Base-by-base conservation (phyloP, 805 yeast genomes). In the Ogataea dorogensis region DNA sequence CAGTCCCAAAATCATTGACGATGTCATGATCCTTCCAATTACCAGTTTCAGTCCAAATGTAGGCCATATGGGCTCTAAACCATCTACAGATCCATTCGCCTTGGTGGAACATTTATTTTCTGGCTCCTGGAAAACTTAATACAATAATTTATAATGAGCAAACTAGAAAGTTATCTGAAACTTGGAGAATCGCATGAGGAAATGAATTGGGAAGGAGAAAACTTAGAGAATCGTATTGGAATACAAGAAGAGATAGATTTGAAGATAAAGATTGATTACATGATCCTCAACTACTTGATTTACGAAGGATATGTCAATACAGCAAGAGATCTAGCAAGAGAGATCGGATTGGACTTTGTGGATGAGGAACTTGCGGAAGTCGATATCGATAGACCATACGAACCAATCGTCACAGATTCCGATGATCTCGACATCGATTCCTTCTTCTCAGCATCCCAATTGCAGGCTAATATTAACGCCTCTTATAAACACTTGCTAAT, bases 281-380 rank as follows among this genome's bases (percentile, higher is more conserved):
- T 86, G 39, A 70, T 87, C 9, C 67, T 86, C 55, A 80, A 84
- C 62, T 86, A 83, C 58, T 72, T 87, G 43, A 75, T 87, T 10
- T 75, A 77, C 33, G 89, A 86, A 61, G 94, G 93, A 0, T 81
- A 83, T 54, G 79, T 79, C 41, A 71, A 77, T 10, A 79, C 94
- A 0, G 83, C 86, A 2, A 40, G 63, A 10, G 68, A 70, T 28
- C 77, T 85, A 63, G 73, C 86, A 3, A 63, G 65, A 36, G 93
- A 84, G 46, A 58, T 75, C 4, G 68, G 70, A 15, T 51, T 70
- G 3, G 56, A 53, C 7, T 44, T 46, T 21, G 41, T 45, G 5
- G 34, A 29, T 24, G 49, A 45, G 22, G 60, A 62, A 39, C 61
- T 68, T n/a, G n/a, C n/a, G 46, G 46, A 44, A 7, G 17, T 18